Evolutionary conservation across 177 flowering plant species (phyloP).

Genomic region (Vitis hybrid): DNA sequence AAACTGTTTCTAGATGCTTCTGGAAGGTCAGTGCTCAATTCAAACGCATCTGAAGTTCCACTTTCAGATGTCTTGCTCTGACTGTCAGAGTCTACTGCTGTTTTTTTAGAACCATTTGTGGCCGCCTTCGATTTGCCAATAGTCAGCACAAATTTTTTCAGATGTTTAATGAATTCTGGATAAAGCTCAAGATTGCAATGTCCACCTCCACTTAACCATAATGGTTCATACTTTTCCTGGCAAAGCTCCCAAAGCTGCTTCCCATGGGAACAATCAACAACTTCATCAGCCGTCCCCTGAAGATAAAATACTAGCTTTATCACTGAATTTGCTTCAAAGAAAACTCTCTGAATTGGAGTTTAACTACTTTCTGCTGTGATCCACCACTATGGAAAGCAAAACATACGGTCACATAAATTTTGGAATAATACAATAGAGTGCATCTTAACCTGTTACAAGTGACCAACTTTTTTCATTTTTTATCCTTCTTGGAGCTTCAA

Average conservation of each 20-base stretch:
- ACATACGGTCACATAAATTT: too few relatives aligned
- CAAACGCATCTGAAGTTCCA: slow-evolving; percentile 38
- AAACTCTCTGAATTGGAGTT: too few relatives aligned
- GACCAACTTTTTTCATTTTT: too few relatives aligned
- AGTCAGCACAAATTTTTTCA: slow-evolving; percentile 65
- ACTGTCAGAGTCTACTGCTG: slow-evolving; percentile 30
- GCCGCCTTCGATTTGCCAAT: slow-evolving; percentile 55
- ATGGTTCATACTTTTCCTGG: slow-evolving; percentile 78
- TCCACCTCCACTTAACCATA: slow-evolving; percentile 92
- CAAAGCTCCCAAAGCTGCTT: slow-evolving; percentile 84
- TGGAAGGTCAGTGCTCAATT: slow-evolving; percentile 46
- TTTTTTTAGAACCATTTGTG: slow-evolving; percentile 34
- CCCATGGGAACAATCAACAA: slow-evolving; percentile 87
- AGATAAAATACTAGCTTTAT: background rate
- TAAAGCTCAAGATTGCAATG: slow-evolving; percentile 90
- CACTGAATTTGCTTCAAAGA: background rate
- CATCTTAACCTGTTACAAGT: too few relatives aligned
- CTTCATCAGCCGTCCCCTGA: slow-evolving; percentile 92
- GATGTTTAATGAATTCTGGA: slow-evolving; percentile 77
- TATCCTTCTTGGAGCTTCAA: too few relatives aligned
- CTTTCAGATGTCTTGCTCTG: slow-evolving; percentile 44
- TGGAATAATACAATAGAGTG: too few relatives aligned
- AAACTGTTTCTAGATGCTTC: slow-evolving; percentile 78
- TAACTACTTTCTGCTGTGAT: too few relatives aligned
- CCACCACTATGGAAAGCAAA: too few relatives aligned